These are phyloP conservation scores for Oryza meridionalis DNA, from an alignment of 176 grass and related monocot species.

Conservation along the genomic window DNA sequence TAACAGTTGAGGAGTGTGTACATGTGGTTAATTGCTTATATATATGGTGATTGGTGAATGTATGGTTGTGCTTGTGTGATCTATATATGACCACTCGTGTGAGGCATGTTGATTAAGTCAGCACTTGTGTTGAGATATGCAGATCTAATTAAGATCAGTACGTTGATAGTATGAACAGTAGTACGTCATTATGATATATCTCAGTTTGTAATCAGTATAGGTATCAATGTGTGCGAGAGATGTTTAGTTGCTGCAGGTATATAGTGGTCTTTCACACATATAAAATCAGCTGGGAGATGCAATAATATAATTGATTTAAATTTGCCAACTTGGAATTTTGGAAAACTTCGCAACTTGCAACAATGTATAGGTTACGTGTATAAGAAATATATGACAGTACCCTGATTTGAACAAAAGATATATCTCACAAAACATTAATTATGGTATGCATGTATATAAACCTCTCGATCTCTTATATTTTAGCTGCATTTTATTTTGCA, in stretches of 20 bases:
- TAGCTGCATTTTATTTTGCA: not conserved
- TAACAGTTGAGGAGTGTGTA: not conserved
- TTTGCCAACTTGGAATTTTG: not conserved
- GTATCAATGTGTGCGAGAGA: no score
- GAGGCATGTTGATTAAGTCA: not conserved
- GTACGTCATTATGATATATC: no score
- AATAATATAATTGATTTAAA: no score
- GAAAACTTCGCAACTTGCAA: not conserved
- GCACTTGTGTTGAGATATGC: not conserved
- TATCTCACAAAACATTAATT: not conserved
- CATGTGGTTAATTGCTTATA: not conserved
- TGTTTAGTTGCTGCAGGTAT: no score
- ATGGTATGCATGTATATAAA: not conserved
- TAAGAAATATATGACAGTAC: no score
- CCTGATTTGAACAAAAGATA: not conserved
- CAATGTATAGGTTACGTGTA: no score
- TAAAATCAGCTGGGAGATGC: not conserved
- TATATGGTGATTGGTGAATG: not conserved
- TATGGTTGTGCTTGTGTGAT: no score
- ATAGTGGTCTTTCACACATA: no score
- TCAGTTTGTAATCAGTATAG: no score
- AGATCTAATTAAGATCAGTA: not conserved
- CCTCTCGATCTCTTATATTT: not conserved
- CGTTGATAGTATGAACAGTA: not conserved
- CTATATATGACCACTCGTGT: constrained; percentile 19